These are phyloP conservation scores for Carex cristatella DNA, from an alignment of 176 grass and related monocot genomes.

Conservation along the genomic window DNA sequence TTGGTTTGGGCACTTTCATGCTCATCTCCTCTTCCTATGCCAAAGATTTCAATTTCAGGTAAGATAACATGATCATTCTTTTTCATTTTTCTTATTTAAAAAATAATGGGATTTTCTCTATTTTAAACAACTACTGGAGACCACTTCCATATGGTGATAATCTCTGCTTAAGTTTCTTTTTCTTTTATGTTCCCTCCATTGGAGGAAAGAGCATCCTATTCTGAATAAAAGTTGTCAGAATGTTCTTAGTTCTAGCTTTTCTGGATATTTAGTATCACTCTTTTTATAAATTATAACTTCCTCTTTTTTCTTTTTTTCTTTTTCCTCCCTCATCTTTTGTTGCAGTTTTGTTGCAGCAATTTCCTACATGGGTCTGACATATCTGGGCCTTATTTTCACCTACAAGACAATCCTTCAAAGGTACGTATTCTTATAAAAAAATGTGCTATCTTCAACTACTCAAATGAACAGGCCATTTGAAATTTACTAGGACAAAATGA, in stretches of 20 bases:
- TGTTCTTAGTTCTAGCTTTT: neutral
- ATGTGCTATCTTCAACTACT: neutral
- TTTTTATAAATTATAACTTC: neutral
- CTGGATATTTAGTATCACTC: neutral
- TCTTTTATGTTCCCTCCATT: neutral
- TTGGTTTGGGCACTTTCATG: constrained; percentile 84
- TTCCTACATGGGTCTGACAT: constrained; percentile 79
- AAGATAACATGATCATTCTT: neutral
- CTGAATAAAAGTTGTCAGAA: neutral
- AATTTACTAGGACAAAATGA: neutral
- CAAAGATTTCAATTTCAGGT: constrained; percentile 87
- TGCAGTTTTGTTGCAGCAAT: constrained; percentile 65
- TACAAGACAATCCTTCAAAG: constrained; percentile 76
- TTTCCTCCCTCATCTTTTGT: neutral
- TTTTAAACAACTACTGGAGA: neutral
- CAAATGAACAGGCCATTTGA: neutral
- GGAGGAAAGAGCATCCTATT: neutral
- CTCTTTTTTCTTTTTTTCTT: neutral
- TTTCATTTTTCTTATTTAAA: neutral
- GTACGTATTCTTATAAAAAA: constrained; percentile 21
- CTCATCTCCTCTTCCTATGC: constrained; percentile 77
- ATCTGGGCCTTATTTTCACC: constrained; percentile 72
- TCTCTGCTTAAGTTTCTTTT: neutral
- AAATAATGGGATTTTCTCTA: constrained; percentile 8
- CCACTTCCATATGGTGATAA: neutral